Evolutionary conservation across 148 eudicot species (phyloP), one percentile per base, ranked within the genome.

Genomic region (Rhododendron griersonianum): DNA sequence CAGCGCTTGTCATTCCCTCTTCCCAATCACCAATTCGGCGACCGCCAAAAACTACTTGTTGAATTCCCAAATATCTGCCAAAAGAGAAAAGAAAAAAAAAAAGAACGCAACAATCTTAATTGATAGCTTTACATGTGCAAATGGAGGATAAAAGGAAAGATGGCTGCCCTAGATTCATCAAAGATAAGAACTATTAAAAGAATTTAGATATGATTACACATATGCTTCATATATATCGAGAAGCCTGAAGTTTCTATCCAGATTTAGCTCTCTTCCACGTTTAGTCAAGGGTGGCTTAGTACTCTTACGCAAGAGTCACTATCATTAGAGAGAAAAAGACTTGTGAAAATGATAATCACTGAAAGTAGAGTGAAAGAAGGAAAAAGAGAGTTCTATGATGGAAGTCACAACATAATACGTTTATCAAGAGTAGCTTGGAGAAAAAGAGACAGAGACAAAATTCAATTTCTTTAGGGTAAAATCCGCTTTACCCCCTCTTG

Each of bases 21-120:
- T 97, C 98, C 99, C 99, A 97, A 86, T 97, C 99, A 89, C 99
- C 98, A 90, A 95, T 83, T 45, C 85, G 81, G 16, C 91, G 92
- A 77, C 98, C 98, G 83, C 98, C 99, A 82, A 97, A 96, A 81
- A 97, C 94, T 61, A 97, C 96, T 86, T 97, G 98, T 87, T 95
- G 92, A 74, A 97, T 95, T 75, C 99, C 99, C 84, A 94, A 83
- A 84, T 93, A 95, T 86, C 99, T 97, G 93, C 89, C 86, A 71
- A 30, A 30, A 14, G 39, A 84, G 23, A 78, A 0, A 71, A 88
- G 21, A n/a, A 11, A 37, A 33, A 11, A n/a, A 61, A 19, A 44
- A 45, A 61, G 35, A 85, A 3, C 5, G 3, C 1, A 57, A 11
- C 11, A 35, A 37, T 11, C 2, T 83, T 55, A n/a, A 67, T 21